Evolutionary conservation across 2,329 filamentous ascomycete genomes (phyloP).

Genomic region (Apiospora marii): DNA sequence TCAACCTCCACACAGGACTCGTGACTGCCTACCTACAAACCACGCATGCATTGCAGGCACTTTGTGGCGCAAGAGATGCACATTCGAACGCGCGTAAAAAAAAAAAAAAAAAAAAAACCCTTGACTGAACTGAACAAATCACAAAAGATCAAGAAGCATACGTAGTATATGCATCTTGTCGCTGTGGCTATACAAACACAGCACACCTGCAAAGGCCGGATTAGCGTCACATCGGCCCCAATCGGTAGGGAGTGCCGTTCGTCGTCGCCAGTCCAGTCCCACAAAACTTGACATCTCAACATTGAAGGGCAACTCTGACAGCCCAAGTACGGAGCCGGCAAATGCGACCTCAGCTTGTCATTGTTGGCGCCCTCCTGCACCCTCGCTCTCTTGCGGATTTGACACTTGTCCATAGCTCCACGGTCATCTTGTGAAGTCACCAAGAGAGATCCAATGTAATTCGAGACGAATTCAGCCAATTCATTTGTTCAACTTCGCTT

Average conservation of each 20-base stretch:
- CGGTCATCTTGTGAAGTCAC: background rate
- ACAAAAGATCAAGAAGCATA: background rate
- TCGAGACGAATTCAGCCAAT: background rate
- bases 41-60: conserved; percentile 5
- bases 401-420: background rate
- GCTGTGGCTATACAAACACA: conserved; percentile 11
- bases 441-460: background rate
- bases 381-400: background rate
- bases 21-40: background rate
- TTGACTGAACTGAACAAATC: background rate
- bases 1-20: background rate
- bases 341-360: background rate
- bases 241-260: background rate
- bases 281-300: background rate
- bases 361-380: background rate
- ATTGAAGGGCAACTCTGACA: too few species aligned
- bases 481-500: background rate
- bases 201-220: background rate
- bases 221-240: conserved; percentile 14
- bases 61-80: conserved; percentile 18
- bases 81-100: conserved; percentile 15
- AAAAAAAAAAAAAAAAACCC: background rate
- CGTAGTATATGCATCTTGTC: background rate
- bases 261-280: background rate
- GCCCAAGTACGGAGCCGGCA: too few species aligned